A percentile compares a stretch with the other conserved stretches of the same genome.
Evolutionary conservation across 2,329 filamentous ascomycete genomes (phyloP).

Genomic region (Cyphellophora attinorum): DNA sequence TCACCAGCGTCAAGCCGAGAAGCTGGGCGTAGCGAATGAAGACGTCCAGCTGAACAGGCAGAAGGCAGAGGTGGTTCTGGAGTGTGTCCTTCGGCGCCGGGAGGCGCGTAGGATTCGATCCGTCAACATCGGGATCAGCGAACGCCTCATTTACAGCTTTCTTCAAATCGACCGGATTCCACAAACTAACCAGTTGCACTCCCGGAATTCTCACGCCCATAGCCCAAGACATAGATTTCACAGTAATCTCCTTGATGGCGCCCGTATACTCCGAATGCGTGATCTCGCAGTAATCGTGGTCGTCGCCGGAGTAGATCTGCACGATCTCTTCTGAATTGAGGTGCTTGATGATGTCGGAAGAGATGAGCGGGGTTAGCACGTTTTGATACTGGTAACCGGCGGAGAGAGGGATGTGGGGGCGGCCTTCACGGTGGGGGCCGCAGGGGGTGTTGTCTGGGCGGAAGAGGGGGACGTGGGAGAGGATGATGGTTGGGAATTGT

Average conservation of each 20-base stretch:
- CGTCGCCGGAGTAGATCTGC: conserved; percentile 88
- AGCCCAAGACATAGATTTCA: conserved; percentile 90
- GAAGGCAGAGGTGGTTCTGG: conserved; percentile 80
- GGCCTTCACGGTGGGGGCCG: conserved; percentile 72
- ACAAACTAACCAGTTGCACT: conserved; percentile 79
- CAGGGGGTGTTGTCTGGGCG: conserved; percentile 75
- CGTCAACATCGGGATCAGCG: conserved; percentile 3
- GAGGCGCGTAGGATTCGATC: conserved; percentile 15
- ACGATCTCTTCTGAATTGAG: conserved; percentile 61
- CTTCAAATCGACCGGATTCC: conserved; percentile 69
- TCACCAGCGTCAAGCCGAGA: conserved; percentile 41
- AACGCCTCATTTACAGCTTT: conserved; percentile 21
- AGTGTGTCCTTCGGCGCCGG: conserved; percentile 44
- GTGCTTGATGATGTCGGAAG: conserved; percentile 63
- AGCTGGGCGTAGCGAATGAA: conserved; percentile 70
- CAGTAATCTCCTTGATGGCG: conserved; percentile 69
- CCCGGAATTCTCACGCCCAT: conserved; percentile 89
- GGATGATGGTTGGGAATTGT: conserved; percentile 69
- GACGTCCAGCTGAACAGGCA: conserved; percentile 78
- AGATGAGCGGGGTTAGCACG: conserved; percentile 69
- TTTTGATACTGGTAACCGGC: conserved; percentile 95
- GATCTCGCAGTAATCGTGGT: conserved; percentile 95
- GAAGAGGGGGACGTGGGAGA: conserved; percentile 86
- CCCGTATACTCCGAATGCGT: conserved; percentile 62
- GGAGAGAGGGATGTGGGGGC: conserved; percentile 68